Conservation (phyloP, 805 yeast species). For the Starmerella stellata region DNA sequence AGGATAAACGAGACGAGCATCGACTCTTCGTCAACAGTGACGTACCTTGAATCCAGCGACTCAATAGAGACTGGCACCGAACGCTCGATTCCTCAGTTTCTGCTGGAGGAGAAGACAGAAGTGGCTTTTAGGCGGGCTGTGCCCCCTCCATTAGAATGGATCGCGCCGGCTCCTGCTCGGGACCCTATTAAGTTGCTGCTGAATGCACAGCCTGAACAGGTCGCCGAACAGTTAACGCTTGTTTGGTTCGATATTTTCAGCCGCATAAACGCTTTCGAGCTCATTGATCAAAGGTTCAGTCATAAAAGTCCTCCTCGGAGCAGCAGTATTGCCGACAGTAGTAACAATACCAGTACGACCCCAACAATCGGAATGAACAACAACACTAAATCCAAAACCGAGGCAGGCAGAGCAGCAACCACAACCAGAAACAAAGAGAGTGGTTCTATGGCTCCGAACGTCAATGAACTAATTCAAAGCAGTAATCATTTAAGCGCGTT, state of each 20-base stretch:
- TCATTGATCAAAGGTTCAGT: constrained; percentile 23
- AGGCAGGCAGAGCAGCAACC: too few species aligned
- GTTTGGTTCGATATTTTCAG: constrained; percentile 21
- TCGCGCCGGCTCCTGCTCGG: not conserved
- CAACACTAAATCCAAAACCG: too few species aligned
- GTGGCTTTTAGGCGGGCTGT: not conserved
- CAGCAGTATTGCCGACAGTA: too few species aligned
- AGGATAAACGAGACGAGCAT: not conserved
- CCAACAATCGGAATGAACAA: too few species aligned
- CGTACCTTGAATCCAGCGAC: not conserved
- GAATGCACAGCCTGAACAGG: constrained; percentile 13
- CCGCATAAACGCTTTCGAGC: constrained; percentile 20
- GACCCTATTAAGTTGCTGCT: not conserved
- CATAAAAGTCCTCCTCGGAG: too few species aligned
- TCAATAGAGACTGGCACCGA: too few species aligned
- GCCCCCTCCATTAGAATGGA: not conserved
- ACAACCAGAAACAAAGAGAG: too few species aligned
- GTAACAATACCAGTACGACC: too few species aligned
- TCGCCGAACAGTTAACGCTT: constrained; percentile 23
- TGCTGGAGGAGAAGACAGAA: not conserved
- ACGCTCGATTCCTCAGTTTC: not conserved
- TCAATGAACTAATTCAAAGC: constrained; percentile 18
- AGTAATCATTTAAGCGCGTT: constrained; percentile 24
- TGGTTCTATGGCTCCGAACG: constrained; percentile 9
- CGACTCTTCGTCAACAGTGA: not conserved